Evolutionary conservation across 1,139 yeast species (phyloP).

Genomic region (Kodamaea arcana): DNA sequence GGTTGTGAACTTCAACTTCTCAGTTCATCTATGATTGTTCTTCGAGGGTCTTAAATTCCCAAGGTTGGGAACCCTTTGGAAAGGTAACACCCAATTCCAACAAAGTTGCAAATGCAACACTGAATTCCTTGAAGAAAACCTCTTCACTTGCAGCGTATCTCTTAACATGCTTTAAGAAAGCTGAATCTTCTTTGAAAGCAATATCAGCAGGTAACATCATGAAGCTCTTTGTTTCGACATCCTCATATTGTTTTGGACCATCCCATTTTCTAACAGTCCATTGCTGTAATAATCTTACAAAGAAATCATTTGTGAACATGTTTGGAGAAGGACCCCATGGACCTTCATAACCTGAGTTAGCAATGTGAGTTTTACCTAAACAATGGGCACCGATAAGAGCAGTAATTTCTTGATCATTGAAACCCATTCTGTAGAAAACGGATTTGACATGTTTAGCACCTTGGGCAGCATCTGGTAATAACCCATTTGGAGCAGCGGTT

Average conservation of each 20-base stretch:
- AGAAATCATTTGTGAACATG: slow-evolving; percentile 79
- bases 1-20: too few relatives aligned
- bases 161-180: slow-evolving; percentile 62
- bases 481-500: slow-evolving; percentile 60
- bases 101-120: slow-evolving; percentile 63
- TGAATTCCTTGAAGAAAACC: slow-evolving; percentile 67
- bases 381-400: slow-evolving; percentile 88
- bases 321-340: slow-evolving; percentile 95
- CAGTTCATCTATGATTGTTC: too few relatives aligned
- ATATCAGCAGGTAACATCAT: slow-evolving; percentile 92
- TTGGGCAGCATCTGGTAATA: slow-evolving; percentile 76
- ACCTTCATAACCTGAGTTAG: slow-evolving; percentile 76
- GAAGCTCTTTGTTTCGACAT: slow-evolving; percentile 63
- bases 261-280: slow-evolving; percentile 79
- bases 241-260: slow-evolving; percentile 74
- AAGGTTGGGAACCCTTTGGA: slow-evolving; percentile 43
- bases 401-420: slow-evolving; percentile 79
- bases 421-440: slow-evolving; percentile 64
- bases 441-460: slow-evolving; percentile 68
- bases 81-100: slow-evolving; percentile 71
- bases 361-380: slow-evolving; percentile 70
- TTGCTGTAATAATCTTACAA: slow-evolving; percentile 62
- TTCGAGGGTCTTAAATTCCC: slow-evolving; percentile 63
- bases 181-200: slow-evolving; percentile 64
- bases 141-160: slow-evolving; percentile 70